These are phyloP conservation scores for Solidago caesia DNA, from an alignment of 129 eudicot genomes.

Conservation along the genomic window DNA sequence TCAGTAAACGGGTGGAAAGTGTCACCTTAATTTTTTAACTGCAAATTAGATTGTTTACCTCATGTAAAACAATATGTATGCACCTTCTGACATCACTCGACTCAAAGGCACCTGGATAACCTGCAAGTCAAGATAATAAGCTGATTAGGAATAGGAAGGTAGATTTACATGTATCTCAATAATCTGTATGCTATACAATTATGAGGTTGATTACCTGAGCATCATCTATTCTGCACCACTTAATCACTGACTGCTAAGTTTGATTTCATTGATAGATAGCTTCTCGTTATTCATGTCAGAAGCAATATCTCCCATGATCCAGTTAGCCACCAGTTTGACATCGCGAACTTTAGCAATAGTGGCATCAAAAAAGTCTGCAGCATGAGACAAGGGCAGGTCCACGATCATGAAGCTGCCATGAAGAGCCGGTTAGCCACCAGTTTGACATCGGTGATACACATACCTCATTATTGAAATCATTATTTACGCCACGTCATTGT, in stretches of 20 bases:
- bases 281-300: slow-evolving; percentile 81
- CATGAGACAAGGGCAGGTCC: slow-evolving; percentile 36
- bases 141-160: neutral
- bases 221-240: slow-evolving; percentile 88
- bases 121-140: slow-evolving; percentile 46
- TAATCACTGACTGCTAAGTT: slow-evolving; percentile 79
- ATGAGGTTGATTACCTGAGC: slow-evolving; percentile 52
- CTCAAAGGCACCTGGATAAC: slow-evolving; percentile 65
- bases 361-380: slow-evolving; percentile 82
- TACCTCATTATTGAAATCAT: no score
- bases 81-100: slow-evolving; percentile 96
- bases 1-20: neutral
- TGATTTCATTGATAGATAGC: slow-evolving; percentile 66
- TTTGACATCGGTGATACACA: no score
- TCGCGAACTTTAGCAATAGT: slow-evolving; percentile 74
- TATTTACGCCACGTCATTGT: slow-evolving; percentile 88
- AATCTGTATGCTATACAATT: neutral
- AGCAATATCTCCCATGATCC: slow-evolving; percentile 99
- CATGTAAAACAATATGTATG: slow-evolving; percentile 87
- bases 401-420: no score
- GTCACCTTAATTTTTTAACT: neutral
- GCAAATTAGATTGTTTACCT: slow-evolving; percentile 49
- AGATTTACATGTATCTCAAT: neutral
- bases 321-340: slow-evolving; percentile 78
- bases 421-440: no score